Conservation (phyloP, 305 asterid genomes). For the Ilex paraguariensis region DNA sequence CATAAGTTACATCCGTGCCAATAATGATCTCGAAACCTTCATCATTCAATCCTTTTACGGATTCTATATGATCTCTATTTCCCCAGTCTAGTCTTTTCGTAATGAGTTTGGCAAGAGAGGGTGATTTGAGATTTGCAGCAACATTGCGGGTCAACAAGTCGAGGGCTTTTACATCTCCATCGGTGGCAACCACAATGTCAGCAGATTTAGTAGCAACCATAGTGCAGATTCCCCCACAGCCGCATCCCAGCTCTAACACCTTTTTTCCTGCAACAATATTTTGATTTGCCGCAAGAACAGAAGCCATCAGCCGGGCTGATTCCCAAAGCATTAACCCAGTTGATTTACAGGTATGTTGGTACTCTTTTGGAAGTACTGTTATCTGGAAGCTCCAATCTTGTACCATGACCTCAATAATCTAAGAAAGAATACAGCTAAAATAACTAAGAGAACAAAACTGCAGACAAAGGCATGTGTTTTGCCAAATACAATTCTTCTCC, state of each 20-base stretch:
- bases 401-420: conserved; percentile 51
- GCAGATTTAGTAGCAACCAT: conserved; percentile 74
- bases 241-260: conserved; percentile 85
- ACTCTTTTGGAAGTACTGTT: conserved; percentile 66
- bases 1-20: conserved; percentile 83
- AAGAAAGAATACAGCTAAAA: background rate
- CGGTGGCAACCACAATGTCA: conserved; percentile 75
- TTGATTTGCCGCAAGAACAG: conserved; percentile 61
- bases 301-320: conserved; percentile 84
- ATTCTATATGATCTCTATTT: conserved; percentile 41
- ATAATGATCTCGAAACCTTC: conserved; percentile 68
- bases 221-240: conserved; percentile 82
- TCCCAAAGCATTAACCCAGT: conserved; percentile 99
- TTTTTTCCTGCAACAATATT: conserved; percentile 53
- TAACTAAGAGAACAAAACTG: too few relatives aligned
- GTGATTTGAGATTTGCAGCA: conserved; percentile 42
- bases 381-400: conserved; percentile 58
- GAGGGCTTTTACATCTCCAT: conserved; percentile 73
- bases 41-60: conserved; percentile 37
- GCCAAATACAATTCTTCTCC: too few relatives aligned
- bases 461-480: too few relatives aligned
- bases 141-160: conserved; percentile 57
- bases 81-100: conserved; percentile 75
- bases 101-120: conserved; percentile 26
- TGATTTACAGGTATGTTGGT: conserved; percentile 92